Conservation (phyloP, 2,329 filamentous ascomycete species). For the Tolypocladium tropicale region DNA sequence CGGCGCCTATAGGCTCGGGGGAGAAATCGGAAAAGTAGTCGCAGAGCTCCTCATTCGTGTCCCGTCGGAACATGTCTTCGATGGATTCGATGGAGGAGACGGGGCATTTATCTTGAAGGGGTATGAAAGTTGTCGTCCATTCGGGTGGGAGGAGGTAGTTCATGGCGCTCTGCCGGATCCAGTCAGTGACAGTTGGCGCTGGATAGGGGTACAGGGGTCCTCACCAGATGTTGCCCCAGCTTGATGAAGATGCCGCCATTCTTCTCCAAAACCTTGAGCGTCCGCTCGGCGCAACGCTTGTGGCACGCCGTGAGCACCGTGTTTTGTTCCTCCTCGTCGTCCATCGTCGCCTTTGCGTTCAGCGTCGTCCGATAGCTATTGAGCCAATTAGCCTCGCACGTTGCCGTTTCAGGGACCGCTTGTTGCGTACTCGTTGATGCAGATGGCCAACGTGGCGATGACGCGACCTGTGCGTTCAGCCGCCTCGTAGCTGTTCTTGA, state of each 20-base stretch:
- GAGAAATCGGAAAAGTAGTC: constrained; percentile 85
- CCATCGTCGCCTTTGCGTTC: constrained; percentile 52
- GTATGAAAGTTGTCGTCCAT: constrained; percentile 94
- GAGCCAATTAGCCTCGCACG: background rate
- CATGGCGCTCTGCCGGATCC: constrained; percentile 61
- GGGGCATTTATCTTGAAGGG: constrained; percentile 90
- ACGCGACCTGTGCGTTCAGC: constrained; percentile 72
- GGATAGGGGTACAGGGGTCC: constrained; percentile 5
- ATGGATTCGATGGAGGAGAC: constrained; percentile 84
- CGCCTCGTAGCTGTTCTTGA: constrained; percentile 66
- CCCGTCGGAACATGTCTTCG: constrained; percentile 71
- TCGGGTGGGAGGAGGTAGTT: constrained; percentile 85
- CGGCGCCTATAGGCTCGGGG: constrained; percentile 72
- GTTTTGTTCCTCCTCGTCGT: constrained; percentile 55
- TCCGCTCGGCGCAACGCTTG: constrained; percentile 82
- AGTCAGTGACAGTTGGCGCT: constrained; percentile 11
- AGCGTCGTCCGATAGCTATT: constrained; percentile 77
- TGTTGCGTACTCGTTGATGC: constrained; percentile 72
- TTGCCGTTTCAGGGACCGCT: background rate
- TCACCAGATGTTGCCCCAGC: constrained; percentile 79
- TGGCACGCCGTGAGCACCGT: constrained; percentile 73
- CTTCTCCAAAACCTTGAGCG: constrained; percentile 77
- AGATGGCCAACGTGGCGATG: constrained; percentile 60
- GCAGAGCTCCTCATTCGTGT: constrained; percentile 69
- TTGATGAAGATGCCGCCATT: constrained; percentile 99